A percentile compares a stretch with the other conserved stretches of the same genome.
Evolutionary conservation across 106 monocot genomes (phyloP).

Genomic region (Dendrobium chrysotoxum): DNA sequence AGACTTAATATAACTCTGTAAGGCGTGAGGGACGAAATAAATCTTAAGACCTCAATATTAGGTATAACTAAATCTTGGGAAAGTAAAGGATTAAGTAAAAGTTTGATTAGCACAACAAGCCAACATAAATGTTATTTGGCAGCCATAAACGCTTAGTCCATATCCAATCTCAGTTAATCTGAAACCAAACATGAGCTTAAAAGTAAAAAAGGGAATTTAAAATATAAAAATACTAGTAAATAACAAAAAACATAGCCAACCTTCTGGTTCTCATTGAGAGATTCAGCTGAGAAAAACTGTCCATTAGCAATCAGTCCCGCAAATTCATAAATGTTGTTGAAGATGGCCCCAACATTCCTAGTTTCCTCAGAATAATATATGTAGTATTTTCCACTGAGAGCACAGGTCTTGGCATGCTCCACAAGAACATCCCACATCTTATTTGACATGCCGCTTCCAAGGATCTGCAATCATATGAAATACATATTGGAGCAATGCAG

Average conservation of each 20-base stretch:
- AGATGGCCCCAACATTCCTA: slow-evolving; percentile 71
- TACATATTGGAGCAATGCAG: neutral
- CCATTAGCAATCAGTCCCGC: slow-evolving; percentile 64
- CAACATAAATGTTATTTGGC: neutral
- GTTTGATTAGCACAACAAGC: neutral
- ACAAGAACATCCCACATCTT: slow-evolving; percentile 95
- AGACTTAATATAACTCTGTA: neutral
- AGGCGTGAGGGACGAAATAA: neutral
- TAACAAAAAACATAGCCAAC: slow-evolving; percentile 23
- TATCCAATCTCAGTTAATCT: neutral
- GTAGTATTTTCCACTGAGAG: slow-evolving; percentile 77
- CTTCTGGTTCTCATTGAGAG: slow-evolving; percentile 69
- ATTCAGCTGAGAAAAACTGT: slow-evolving; percentile 70
- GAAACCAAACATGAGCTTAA: neutral
- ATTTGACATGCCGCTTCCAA: slow-evolving; percentile 92
- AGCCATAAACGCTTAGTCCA: neutral
- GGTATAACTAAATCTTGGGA: neutral
- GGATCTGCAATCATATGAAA: slow-evolving; percentile 44
- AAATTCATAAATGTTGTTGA: slow-evolving; percentile 96
- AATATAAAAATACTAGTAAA: neutral
- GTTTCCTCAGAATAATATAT: slow-evolving; percentile 78
- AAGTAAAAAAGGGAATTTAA: neutral
- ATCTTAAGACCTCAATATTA: neutral
- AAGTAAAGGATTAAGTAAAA: neutral
- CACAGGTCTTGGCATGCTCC: slow-evolving; percentile 93